Base-by-base conservation (phyloP, 202 grass and related monocot species). In the Panicum hallii region DNA sequence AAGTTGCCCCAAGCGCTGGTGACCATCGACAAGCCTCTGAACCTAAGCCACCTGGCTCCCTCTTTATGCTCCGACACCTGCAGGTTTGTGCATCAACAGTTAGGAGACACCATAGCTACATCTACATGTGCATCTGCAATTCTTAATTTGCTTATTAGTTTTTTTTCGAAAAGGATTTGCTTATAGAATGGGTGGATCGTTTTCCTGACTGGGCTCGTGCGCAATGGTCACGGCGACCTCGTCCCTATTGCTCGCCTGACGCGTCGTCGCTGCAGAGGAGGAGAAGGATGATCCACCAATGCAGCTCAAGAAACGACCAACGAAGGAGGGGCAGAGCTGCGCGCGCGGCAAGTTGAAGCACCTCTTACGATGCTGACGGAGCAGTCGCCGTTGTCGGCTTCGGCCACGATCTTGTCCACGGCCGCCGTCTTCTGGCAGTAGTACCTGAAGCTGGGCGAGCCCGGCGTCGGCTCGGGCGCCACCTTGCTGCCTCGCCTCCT, bases 381-480 rank as follows among this genome's bases (percentile, higher is more conserved):
- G 19, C 30, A 85, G 4, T 87, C 76, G 45, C 38, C 12, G 45
- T 70, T 46, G 22, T 77, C 48, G 32, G 41, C 13, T 14, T 79
- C 85, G 49, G 82, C 77, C 34, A 87, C 74, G 49, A 91, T 38
- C 47, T 20, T 72, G 41, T 88, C 89, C 13, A 88, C 65, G 13
- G 32, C 2, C 32, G 77, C 72, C n/a, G 71, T 23, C 15, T 87
- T 82, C 79, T 83, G 69, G 89, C 79, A 94, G 75, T 94, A 94
- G 83, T 84, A 65, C 71, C 92, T 49, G 68, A 91, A 91, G 77
- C 92, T 91, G 9, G 92, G 89, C 6, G 92, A 94, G 0, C 88
- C 89, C 9, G 80, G 86, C 60, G 58, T 70, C 11, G 48, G 15
- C 45, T 83, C 82, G 50, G 79, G 83, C 12, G 75, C 83, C 13